Percentiles rank a stretch among this genome's conserved stretches.
These are phyloP conservation scores for Penicillium fuscoglaucum DNA, from an alignment of 2,329 filamentous ascomycete genomes.

Conservation along the genomic window DNA sequence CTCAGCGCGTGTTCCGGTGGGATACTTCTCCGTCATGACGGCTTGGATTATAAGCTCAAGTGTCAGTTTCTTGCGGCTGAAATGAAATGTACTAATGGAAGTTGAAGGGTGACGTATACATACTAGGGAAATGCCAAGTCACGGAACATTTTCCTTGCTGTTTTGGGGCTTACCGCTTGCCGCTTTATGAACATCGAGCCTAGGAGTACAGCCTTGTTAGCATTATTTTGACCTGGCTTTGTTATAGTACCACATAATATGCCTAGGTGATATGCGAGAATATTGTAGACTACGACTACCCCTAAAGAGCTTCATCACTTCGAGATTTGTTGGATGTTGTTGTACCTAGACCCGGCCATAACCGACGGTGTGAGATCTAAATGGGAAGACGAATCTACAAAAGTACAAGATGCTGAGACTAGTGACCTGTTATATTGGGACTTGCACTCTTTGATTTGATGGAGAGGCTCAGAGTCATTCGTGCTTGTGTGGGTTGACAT, in stretches of 20 bases:
- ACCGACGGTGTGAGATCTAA: not conserved
- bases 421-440: not conserved
- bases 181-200: not conserved
- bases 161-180: not conserved
- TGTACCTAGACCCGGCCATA: not conserved
- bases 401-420: not conserved
- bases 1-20: slow-evolving; percentile 42
- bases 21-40: slow-evolving; percentile 33
- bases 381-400: not conserved
- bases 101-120: too few species aligned
- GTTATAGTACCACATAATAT: too few species aligned
- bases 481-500: not conserved
- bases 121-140: not conserved
- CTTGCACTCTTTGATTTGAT: not conserved
- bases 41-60: too few species aligned
- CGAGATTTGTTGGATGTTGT: not conserved
- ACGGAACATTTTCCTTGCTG: not conserved
- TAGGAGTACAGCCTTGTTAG: too few species aligned
- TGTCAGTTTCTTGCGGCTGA: too few species aligned
- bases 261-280: too few species aligned
- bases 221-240: too few species aligned
- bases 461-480: not conserved
- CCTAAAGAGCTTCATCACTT: not conserved
- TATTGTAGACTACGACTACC: too few species aligned
- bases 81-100: not conserved